These are phyloP conservation scores for Rhizopogon sp. DNA, from an alignment of 768 basidiomycete species.

Conservation along the genomic window DNA sequence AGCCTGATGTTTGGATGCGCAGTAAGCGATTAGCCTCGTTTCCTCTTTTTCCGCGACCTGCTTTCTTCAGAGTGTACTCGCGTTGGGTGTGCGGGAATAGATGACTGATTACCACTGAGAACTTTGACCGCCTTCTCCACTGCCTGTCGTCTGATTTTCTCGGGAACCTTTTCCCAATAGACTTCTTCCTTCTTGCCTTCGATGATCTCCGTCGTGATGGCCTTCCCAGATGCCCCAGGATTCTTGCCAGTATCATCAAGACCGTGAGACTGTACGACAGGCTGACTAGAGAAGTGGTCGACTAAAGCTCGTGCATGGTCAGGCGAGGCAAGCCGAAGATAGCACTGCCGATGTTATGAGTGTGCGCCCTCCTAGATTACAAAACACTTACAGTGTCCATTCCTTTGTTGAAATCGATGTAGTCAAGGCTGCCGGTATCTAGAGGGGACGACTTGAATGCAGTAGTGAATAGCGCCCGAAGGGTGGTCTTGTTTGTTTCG, in stretches of 20 bases:
- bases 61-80: background rate
- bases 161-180: slow-evolving; percentile 79
- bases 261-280: slow-evolving; percentile 40
- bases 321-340: slow-evolving; percentile 61
- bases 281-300: slow-evolving; percentile 34
- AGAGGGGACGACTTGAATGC: slow-evolving; percentile 27
- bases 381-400: slow-evolving; percentile 55
- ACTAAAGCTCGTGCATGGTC: slow-evolving; percentile 41
- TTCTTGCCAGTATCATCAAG: slow-evolving; percentile 47
- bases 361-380: no score
- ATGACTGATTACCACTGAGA: background rate
- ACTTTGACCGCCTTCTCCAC: slow-evolving; percentile 38
- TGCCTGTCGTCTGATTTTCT: slow-evolving; percentile 61
- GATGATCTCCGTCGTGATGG: slow-evolving; percentile 51
- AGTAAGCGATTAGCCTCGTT: background rate
- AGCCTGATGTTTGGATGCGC: no score
- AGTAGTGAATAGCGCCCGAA: slow-evolving; percentile 51
- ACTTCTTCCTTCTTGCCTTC: slow-evolving; percentile 59
- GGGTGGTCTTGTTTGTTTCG: slow-evolving; percentile 77
- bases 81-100: background rate
- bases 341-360: slow-evolving; percentile 44
- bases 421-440: slow-evolving; percentile 48
- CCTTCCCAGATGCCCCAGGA: slow-evolving; percentile 11
- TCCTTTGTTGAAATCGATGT: slow-evolving; percentile 76
- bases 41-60: slow-evolving; percentile 13